Percentiles rank a stretch among this genome's conserved stretches.
These are phyloP conservation scores for Sordariomycetes sp. DNA, from an alignment of 2,329 filamentous ascomycete genomes.

Conservation along the genomic window DNA sequence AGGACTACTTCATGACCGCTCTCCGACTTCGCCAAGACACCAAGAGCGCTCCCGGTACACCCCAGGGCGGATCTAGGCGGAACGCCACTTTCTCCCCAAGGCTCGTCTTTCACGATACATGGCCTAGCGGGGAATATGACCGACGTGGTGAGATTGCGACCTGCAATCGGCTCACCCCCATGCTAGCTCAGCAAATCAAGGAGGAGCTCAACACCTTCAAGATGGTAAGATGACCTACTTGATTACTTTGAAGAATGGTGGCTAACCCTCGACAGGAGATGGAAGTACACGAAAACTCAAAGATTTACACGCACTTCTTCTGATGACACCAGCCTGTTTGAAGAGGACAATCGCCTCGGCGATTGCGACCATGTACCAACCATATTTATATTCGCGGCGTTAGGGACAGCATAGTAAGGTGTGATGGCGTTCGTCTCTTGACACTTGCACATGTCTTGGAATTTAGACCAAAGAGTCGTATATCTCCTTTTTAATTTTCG, in stretches of 20 bases:
- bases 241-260: background rate
- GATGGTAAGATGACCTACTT: conserved; percentile 44
- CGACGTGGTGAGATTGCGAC: conserved; percentile 92
- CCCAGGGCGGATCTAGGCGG: conserved; percentile 54
- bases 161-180: conserved; percentile 93
- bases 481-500: conserved; percentile 19
- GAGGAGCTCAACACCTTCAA: conserved; percentile 99
- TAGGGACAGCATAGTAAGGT: conserved; percentile 50
- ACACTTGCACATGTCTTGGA: conserved; percentile 23
- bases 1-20: conserved; percentile 83
- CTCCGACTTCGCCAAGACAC: conserved; percentile 66
- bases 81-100: conserved; percentile 78
- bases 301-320: conserved; percentile 99
- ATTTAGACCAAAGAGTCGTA: conserved; percentile 25
- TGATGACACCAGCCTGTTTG: conserved; percentile 39
- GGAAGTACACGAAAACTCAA: conserved; percentile 98
- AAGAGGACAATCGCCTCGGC: conserved; percentile 12
- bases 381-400: conserved; percentile 40
- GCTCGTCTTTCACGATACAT: conserved; percentile 92
- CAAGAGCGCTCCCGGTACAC: conserved; percentile 74
- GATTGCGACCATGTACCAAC: conserved; percentile 35
- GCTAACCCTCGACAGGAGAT: conserved; percentile 67
- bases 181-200: conserved; percentile 98
- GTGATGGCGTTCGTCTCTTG: conserved; percentile 42
- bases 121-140: conserved; percentile 93